Evolutionary conservation across 768 basidiomycete genomes (phyloP).

Genomic region (Sporobolomyces pararoseus): DNA sequence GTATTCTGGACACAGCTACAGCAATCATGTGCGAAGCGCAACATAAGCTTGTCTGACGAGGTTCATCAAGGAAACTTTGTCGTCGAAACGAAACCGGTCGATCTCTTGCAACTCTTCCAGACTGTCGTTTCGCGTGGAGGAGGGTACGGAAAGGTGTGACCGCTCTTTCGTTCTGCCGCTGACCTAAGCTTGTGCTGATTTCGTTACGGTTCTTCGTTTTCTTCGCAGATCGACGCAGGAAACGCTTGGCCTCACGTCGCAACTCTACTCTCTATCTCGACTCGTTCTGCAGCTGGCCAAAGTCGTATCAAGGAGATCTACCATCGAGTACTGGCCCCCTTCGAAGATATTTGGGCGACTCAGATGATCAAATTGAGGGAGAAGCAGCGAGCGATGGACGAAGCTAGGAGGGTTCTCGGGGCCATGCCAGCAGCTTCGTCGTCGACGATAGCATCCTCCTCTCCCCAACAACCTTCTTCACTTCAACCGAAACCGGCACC

Average conservation of each 20-base stretch:
- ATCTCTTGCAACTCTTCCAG: slow-evolving; percentile 20
- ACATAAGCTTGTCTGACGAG: neutral
- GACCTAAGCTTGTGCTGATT: too few species aligned
- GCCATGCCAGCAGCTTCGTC: neutral
- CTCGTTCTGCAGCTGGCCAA: neutral
- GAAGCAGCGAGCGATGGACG: slow-evolving; percentile 8
- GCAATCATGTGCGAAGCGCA: neutral
- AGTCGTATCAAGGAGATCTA: slow-evolving; percentile 20
- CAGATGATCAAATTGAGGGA: slow-evolving; percentile 15
- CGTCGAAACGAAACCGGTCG: slow-evolving; percentile 6
- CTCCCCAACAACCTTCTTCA: too few species aligned
- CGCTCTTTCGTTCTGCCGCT: neutral
- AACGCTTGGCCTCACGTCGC: slow-evolving; percentile 12
- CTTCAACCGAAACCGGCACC: too few species aligned
- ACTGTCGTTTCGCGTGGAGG: slow-evolving; percentile 16
- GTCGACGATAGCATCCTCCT: too few species aligned
- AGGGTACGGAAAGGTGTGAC: slow-evolving; percentile 21
- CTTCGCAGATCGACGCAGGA: slow-evolving; percentile 20
- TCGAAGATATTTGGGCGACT: slow-evolving; percentile 21
- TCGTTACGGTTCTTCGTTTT: neutral
- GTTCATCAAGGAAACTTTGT: slow-evolving; percentile 1
- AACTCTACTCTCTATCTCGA: neutral
- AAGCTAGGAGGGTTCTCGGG: neutral
- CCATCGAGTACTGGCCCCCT: slow-evolving; percentile 6
- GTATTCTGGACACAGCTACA: slow-evolving; percentile 7